These are phyloP conservation scores for Pseudogymnoascus sp. DNA, from an alignment of 2,329 filamentous ascomycete genomes.

Conservation along the genomic window DNA sequence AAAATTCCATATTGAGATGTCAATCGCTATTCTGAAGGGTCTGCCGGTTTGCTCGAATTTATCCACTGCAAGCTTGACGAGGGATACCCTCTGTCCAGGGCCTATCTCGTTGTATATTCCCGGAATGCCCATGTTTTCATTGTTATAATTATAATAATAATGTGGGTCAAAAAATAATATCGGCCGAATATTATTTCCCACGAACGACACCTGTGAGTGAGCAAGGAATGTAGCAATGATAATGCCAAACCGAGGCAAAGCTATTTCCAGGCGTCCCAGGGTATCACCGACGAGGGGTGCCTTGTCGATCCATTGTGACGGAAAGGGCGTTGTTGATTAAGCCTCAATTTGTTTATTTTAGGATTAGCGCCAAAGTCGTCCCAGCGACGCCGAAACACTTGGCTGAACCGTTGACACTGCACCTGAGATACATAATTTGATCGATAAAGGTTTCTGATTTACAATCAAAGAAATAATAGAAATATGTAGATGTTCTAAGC, in stretches of 20 bases:
- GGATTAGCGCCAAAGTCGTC: slow-evolving; percentile 12
- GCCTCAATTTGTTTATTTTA: slow-evolving; percentile 12
- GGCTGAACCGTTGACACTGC: not conserved
- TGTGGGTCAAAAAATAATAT: not conserved
- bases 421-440: not conserved
- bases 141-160: not conserved
- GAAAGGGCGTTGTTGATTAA: slow-evolving; percentile 11
- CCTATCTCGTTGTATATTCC: slow-evolving; percentile 88
- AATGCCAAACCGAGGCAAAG: not conserved
- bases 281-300: not conserved
- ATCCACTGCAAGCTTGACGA: slow-evolving; percentile 74
- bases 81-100: slow-evolving; percentile 66
- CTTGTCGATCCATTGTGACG: slow-evolving; percentile 8
- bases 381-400: not conserved
- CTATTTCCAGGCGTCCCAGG: not conserved
- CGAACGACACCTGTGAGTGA: not conserved
- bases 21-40: slow-evolving; percentile 80
- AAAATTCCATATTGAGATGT: slow-evolving; percentile 96
- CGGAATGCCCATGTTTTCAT: slow-evolving; percentile 54
- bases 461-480: not conserved
- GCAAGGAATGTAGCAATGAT: not conserved
- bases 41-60: slow-evolving; percentile 62
- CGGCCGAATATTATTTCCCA: not conserved
- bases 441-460: not conserved
- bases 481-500: not conserved